Evolutionary conservation across 768 basidiomycete species (phyloP).

Genomic region (Gyrodon lividus): DNA sequence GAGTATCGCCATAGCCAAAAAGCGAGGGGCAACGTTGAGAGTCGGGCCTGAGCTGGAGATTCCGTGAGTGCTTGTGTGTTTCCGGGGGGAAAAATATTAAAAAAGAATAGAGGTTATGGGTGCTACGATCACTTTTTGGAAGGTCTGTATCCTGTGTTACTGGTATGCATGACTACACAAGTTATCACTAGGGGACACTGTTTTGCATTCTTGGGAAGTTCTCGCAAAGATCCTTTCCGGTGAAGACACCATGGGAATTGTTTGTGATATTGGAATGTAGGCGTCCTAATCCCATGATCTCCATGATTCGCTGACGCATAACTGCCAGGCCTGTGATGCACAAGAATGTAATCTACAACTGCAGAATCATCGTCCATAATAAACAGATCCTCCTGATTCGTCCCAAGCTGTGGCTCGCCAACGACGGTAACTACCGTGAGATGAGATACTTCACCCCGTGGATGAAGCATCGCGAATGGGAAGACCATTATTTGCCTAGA

Average conservation of each 20-base stretch:
- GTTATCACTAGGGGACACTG: constrained; percentile 75
- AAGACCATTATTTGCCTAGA: constrained; percentile 89
- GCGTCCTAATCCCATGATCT: constrained; percentile 21
- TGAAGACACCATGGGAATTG: constrained; percentile 76
- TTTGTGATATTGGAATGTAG: constrained; percentile 97
- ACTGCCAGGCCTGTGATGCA: constrained; percentile 85
- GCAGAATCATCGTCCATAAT: constrained; percentile 85
- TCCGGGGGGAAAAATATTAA: constrained; percentile 1
- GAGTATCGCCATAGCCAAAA: constrained; percentile 87
- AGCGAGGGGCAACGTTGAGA: constrained; percentile 81
- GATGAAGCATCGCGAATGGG: constrained; percentile 84
- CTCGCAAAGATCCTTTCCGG: constrained; percentile 85
- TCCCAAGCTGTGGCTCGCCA: constrained; percentile 99
- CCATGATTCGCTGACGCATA: constrained; percentile 1
- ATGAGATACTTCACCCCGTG: constrained; percentile 93
- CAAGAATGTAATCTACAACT: constrained; percentile 98
- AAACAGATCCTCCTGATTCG: constrained; percentile 89
- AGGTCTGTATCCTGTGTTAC: constrained; percentile 45
- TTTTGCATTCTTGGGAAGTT: constrained; percentile 97
- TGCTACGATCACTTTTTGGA: constrained; percentile 98
- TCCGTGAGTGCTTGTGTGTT: constrained; percentile 50
- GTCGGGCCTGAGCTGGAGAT: constrained; percentile 98
- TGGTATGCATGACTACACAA: not conserved
- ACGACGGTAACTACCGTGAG: constrained; percentile 96
- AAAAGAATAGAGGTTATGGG: constrained; percentile 76